Evolutionary conservation across 73 alveolate species (phyloP).

Genomic region (Durusdinium trenchii): DNA sequence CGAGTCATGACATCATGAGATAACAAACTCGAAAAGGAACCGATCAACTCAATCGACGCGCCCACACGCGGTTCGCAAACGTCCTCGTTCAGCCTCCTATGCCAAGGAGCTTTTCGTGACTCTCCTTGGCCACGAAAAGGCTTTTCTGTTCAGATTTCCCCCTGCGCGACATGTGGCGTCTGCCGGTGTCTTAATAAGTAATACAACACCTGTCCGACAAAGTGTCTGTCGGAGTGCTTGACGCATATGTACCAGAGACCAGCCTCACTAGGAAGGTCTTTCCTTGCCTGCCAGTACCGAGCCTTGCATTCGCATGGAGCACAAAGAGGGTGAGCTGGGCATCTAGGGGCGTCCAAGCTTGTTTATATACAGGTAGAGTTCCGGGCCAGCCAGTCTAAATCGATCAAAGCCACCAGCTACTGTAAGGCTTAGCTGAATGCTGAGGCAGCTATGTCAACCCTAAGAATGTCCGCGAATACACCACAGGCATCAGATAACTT

Average conservation of each 20-base stretch:
- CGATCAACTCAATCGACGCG: too few relatives aligned
- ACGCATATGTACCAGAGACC: neutral
- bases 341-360: too few relatives aligned
- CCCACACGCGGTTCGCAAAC: too few relatives aligned
- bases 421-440: neutral
- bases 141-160: slow-evolving; percentile 34
- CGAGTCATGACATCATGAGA: neutral
- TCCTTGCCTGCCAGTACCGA: slow-evolving; percentile 73
- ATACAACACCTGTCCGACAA: too few relatives aligned
- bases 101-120: slow-evolving; percentile 63
- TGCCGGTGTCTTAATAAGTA: neutral
- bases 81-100: neutral
- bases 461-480: neutral
- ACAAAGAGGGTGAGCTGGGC: too few relatives aligned
- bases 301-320: neutral
- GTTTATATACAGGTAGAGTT: too few relatives aligned
- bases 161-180: neutral
- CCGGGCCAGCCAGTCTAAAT: too few relatives aligned
- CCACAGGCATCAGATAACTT: neutral
- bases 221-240: too few relatives aligned
- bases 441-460: neutral
- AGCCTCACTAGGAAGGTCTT: slow-evolving; percentile 61
- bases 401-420: neutral
- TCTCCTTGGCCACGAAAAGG: slow-evolving; percentile 68
- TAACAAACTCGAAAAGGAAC: too few relatives aligned